These are phyloP conservation scores for Houttuynia cordata DNA, from an alignment of 164 flowering plant species.

Conservation along the genomic window DNA sequence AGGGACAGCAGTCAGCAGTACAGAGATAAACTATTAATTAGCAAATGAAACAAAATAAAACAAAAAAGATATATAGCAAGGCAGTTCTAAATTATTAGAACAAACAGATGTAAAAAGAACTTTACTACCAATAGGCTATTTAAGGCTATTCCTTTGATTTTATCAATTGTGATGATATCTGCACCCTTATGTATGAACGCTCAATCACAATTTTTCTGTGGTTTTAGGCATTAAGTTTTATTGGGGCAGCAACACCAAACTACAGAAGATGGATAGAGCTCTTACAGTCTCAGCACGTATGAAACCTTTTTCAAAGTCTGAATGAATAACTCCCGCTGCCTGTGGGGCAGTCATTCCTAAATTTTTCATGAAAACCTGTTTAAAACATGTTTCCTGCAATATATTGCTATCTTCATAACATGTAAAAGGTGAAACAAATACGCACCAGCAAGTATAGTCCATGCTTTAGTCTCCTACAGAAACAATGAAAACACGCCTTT, in stretches of 20 bases:
- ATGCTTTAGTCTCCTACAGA: slow-evolving; percentile 90
- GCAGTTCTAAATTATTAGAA: too few relatives aligned
- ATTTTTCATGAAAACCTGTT: not conserved
- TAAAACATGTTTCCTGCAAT: not conserved
- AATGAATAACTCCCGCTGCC: slow-evolving; percentile 98
- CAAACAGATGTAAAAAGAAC: too few relatives aligned
- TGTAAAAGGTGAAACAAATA: not conserved
- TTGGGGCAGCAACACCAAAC: not conserved
- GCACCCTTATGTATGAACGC: not conserved
- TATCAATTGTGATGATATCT: not conserved
- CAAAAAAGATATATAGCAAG: too few relatives aligned
- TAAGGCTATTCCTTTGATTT: too few relatives aligned
- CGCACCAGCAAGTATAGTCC: slow-evolving; percentile 94
- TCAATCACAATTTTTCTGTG: not conserved
- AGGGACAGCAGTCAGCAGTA: too few relatives aligned
- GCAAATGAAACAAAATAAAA: too few relatives aligned
- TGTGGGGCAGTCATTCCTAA: slow-evolving; percentile 98
- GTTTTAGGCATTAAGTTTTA: not conserved
- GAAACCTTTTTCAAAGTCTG: slow-evolving; percentile 96
- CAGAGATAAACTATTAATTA: too few relatives aligned
- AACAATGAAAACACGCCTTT: slow-evolving; percentile 4
- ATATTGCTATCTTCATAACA: not conserved
- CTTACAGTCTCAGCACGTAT: slow-evolving; percentile 96
- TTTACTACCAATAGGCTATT: too few relatives aligned
- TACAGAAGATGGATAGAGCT: not conserved